Base-by-base conservation (phyloP, 257 asterid genomes). In the Datura wrightii region DNA sequence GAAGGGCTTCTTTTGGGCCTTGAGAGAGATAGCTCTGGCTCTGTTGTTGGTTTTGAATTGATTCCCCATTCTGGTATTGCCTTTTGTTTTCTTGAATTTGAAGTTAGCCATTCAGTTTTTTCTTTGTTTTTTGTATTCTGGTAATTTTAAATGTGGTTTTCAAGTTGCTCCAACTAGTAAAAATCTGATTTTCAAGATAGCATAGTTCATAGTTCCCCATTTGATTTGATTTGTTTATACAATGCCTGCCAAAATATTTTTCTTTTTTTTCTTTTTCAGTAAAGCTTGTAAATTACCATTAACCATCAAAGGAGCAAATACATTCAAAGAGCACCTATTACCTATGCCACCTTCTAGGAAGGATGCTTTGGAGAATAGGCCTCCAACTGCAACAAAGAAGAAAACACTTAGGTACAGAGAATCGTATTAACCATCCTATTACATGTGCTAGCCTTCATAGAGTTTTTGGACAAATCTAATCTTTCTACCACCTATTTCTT, bases 41-140 rank as follows among this genome's bases (percentile, higher is more conserved):
- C 97, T 70, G 87, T 94, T 88, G 89, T 90, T 89, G 98, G 92
- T 58, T 92, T 92, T 86, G 88, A 88, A 59, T 89, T 93, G 92
- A 88, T 91, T 90, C 94, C 93, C 60, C 92, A 88, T 5, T 92
- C 98, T 83, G 98, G 98, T 94, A 79, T 10, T 66, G 14, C 52
- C 67, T 15, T 84, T 84, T 39, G 66, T 56, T 44, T n/a, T 53
- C 54, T 50, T 37, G 36, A 66, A 37, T 46, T 74, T 11, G 10
- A 48, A 13, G 81, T 24, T 13, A 78, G 3, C 48, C 48, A 3
- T 50, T 50, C 62, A 53, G 18, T 46, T 4, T 2, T 8, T 48
- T 60, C n/a, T 19, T 63, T 11, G 5, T 7, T 10, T 42, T 55
- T 1, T n/a, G 54, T 80, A 10, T 59, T 48, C 54, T 48, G 54